These are phyloP conservation scores for Diplodia corticola DNA, from an alignment of 2,329 filamentous ascomycete species.

Conservation along the genomic window DNA sequence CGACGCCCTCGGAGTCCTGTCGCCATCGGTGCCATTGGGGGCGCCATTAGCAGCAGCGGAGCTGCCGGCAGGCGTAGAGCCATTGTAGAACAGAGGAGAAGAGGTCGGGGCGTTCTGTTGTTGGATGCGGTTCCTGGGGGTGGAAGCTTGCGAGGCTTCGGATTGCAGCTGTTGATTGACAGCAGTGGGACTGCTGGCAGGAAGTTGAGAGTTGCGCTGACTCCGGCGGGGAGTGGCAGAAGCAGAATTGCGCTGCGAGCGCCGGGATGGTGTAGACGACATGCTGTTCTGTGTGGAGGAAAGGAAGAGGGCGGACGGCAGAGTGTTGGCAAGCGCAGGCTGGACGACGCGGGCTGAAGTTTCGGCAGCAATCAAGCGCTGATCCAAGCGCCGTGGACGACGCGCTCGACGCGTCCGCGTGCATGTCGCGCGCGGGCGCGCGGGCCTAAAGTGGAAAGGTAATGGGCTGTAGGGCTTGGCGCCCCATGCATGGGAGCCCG, in stretches of 20 bases:
- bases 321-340: constrained; percentile 5
- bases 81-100: constrained; percentile 75
- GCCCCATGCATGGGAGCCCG: neutral
- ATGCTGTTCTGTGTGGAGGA: constrained; percentile 43
- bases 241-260: constrained; percentile 56
- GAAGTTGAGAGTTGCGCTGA: constrained; percentile 56
- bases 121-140: constrained; percentile 48
- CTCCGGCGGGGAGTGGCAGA: constrained; percentile 57
- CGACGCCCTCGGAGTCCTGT: constrained; percentile 71
- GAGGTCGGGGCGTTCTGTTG: constrained; percentile 58
- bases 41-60: constrained; percentile 38
- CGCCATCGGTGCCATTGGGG: constrained; percentile 55
- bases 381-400: constrained; percentile 13
- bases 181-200: constrained; percentile 52
- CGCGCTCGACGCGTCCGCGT: constrained; percentile 27
- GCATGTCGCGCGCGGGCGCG: constrained; percentile 25
- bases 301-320: neutral
- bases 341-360: constrained; percentile 4
- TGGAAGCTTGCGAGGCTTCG: constrained; percentile 44
- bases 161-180: constrained; percentile 46
- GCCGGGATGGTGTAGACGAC: constrained; percentile 63
- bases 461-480: constrained; percentile 7
- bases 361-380: constrained; percentile 14
- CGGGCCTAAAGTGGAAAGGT: neutral
- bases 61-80: constrained; percentile 29